Base-by-base conservation (phyloP, 345 rosid species). In the Aegle marmelos region DNA sequence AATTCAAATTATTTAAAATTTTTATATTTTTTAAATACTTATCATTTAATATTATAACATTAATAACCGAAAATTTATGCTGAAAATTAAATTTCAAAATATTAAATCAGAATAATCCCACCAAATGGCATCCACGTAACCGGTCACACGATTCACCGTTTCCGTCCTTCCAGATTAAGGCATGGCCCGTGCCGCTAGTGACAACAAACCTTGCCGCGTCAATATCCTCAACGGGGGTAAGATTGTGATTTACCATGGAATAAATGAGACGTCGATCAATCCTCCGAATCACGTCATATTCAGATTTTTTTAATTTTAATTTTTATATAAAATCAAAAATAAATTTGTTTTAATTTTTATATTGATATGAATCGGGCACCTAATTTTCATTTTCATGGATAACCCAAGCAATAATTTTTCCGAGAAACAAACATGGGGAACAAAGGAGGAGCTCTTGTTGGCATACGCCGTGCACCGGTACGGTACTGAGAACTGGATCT, bases 381-480 rank as follows among this genome's bases (percentile, higher is more conserved):
- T 73, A 22, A 5, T 73, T 9, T 57, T 67, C 9, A 58, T 65
- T 50, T 36, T 1, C 33, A 86, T 86, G 89, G 84, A 85, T 30
- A 85, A 81, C 74, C 78, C 78, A 1, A 83, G 71, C 77, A 65
- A 31, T 65, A 48, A 45, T 70, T 76, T 30, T 28, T 76, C 78
- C 60, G 81, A 79, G 76, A 77, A 83, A 53, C 85, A 84, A 59
- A 78, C 78, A 58, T 91, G 91, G 92, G 88, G 86, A 8, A 78
- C 89, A 36, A 75, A 67, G 73, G 87, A 86, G 84, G 88, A 87
- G 82, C 83, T 85, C 25, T 73, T 87, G 56, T 78, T 87, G 4
- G 86, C 87, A 4, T 88, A 86, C 85, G 94, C 92, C 80, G 94
- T 91, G 5, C 87, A 78, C 81, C 91, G 92, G 9, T 80, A 88